phyloP scores from a whole-genome alignment of 2,329 filamentous ascomycete genomes.

The Paracamarosporium sp. region DNA sequence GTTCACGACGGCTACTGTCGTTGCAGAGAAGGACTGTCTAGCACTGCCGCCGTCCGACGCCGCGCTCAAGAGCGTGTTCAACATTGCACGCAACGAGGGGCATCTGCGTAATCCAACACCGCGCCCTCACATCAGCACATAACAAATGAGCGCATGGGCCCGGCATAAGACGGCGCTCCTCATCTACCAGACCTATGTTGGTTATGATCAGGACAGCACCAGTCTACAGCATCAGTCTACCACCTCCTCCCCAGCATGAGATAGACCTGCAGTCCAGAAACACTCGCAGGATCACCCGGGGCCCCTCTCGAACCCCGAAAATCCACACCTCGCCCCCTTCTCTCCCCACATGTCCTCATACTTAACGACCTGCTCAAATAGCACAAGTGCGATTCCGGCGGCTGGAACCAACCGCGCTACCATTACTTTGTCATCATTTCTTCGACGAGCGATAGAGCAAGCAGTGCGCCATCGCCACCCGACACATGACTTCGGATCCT shows the following conservation, averaged over 20 bases:
- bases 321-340: background rate
- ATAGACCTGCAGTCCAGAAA: background rate
- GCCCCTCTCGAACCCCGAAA: constrained; percentile 1
- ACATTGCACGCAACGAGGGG: constrained; percentile 14
- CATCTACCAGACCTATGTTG: background rate
- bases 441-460: background rate
- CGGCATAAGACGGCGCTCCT: background rate
- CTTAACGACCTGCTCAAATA: background rate
- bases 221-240: background rate
- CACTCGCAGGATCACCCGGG: background rate
- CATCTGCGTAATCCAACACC: background rate
- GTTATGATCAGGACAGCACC: no score
- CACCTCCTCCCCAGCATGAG: background rate
- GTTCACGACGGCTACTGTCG: no score
- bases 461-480: constrained; percentile 1
- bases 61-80: constrained; percentile 2
- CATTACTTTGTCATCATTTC: background rate
- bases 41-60: background rate
- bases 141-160: background rate
- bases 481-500: background rate
- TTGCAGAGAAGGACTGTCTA: no score
- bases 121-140: background rate
- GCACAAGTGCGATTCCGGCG: background rate
- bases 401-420: background rate
- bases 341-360: background rate